Evolutionary conservation across 2,329 filamentous ascomycete species (phyloP), one percentile per base, ranked within the genome.

Genomic region (Xylariaceae sp.): DNA sequence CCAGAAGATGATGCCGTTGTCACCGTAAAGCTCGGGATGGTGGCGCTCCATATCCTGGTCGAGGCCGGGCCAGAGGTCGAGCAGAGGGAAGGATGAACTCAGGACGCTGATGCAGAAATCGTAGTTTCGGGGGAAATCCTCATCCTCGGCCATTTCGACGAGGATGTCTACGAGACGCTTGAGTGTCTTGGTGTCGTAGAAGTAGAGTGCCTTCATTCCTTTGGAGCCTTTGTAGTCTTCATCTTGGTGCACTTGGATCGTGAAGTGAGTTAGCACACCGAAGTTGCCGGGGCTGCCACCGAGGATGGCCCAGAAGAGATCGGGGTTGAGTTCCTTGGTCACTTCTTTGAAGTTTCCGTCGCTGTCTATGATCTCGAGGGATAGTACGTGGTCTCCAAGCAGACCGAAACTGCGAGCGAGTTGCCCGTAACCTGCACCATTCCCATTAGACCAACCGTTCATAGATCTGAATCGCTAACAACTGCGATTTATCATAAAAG

Each of bases 281-380:
- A 83, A 82, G 39, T 80, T 85, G 1, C 82, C 82, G 0, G 79
- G 81, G 2, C 84, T 83, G 2, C 83, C 82, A 2, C 83, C 82
- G 6, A 78, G 74, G 2, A 85, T 73, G 1, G 82, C 83, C 75
- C 81, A 86, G 70, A 84, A 86, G 0, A 86, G 74, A 45, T 87
- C 83, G 0, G 76, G 64, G 55, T 86, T 76, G n/a, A 74, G 69
- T 0, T 74, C 65, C n/a, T 74, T 78, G 15, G 75, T 80, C 3
- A 83, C 75, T 3, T 75, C 76, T 1, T 79, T 68, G 23, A 79
- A 69, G 9, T 72, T 61, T 0, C 82, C 83, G 13, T 74, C 69
- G 0, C 76, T 76, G 23, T 77, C 77, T 2, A 85, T 71, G 1
- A 82, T 75, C 48, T 79, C 74, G 50, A 78, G 74, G 11, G 77